Conservation (phyloP, 2,329 filamentous ascomycete species). For the Arthroderma uncinatum region DNA sequence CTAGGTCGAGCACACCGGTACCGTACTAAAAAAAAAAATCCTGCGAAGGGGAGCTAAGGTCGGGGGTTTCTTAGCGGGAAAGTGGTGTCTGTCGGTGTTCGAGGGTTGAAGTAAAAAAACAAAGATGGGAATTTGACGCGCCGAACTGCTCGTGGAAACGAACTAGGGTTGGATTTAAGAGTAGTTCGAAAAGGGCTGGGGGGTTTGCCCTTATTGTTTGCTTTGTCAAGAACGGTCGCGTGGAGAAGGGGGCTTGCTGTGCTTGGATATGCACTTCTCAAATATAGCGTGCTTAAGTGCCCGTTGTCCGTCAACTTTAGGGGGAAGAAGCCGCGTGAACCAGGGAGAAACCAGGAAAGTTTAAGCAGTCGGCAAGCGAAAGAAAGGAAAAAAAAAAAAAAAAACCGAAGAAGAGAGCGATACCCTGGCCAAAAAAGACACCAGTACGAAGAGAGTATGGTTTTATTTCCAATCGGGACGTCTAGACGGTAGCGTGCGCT, state of each 20-base stretch:
- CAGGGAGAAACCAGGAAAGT: constrained; percentile 5
- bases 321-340: constrained; percentile 5
- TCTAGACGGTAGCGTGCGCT: background rate
- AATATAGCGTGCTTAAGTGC: constrained; percentile 7
- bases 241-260: constrained; percentile 1
- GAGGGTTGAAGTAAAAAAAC: constrained; percentile 4
- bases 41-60: background rate
- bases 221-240: background rate
- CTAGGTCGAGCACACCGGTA: background rate
- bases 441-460: constrained; percentile 6
- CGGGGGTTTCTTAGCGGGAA: background rate
- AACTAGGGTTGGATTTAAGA: constrained; percentile 5
- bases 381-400: background rate
- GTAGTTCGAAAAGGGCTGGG: constrained; percentile 4
- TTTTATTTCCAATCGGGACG: constrained; percentile 3
- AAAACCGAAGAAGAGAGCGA: background rate
- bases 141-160: constrained; percentile 5
- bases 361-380: constrained; percentile 2
- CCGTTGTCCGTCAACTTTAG: constrained; percentile 4
- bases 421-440: background rate
- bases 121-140: constrained; percentile 3
- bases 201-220: constrained; percentile 1
- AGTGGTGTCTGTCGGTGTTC: background rate
- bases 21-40: background rate
- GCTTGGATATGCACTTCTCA: constrained; percentile 5